Conservation (phyloP, 2,329 filamentous ascomycete genomes). For the Bretziella fagacearum region DNA sequence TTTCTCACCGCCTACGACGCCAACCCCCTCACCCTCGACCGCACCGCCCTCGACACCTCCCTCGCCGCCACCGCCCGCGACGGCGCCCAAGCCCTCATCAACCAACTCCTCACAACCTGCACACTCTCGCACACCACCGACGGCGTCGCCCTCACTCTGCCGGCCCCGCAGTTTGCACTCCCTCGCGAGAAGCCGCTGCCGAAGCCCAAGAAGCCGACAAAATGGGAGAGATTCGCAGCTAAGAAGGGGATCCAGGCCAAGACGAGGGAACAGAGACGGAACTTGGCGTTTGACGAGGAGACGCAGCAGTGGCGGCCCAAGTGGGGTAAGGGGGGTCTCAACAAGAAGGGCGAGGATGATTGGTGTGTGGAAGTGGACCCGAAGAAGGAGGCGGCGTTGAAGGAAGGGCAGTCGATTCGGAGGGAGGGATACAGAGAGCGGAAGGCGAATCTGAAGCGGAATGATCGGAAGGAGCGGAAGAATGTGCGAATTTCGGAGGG, state of each 20-base stretch:
- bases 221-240: constrained; percentile 89
- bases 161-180: constrained; percentile 48
- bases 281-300: constrained; percentile 70
- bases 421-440: constrained; percentile 47
- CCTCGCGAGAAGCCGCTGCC: constrained; percentile 90
- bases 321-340: constrained; percentile 88
- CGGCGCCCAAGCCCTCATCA: constrained; percentile 79
- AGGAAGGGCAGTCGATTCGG: constrained; percentile 44
- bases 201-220: constrained; percentile 63
- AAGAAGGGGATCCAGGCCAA: constrained; percentile 95
- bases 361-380: constrained; percentile 89
- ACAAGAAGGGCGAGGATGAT: constrained; percentile 66
- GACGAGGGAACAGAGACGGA: constrained; percentile 54
- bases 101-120: constrained; percentile 84
- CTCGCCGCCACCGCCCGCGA: constrained; percentile 66
- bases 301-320: constrained; percentile 79
- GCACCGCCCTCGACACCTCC: constrained; percentile 41
- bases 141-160: constrained; percentile 66
- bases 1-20: constrained; percentile 74
- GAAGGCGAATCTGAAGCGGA: constrained; percentile 52
- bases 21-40: constrained; percentile 54
- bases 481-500: constrained; percentile 36
- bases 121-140: constrained; percentile 51
- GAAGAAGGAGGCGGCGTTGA: constrained; percentile 45
- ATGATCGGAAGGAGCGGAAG: constrained; percentile 51